Percentiles rank a stretch among this genome's conserved stretches.
Evolutionary conservation across 768 basidiomycete genomes (phyloP).

Genomic region (Amanita polypyramis): DNA sequence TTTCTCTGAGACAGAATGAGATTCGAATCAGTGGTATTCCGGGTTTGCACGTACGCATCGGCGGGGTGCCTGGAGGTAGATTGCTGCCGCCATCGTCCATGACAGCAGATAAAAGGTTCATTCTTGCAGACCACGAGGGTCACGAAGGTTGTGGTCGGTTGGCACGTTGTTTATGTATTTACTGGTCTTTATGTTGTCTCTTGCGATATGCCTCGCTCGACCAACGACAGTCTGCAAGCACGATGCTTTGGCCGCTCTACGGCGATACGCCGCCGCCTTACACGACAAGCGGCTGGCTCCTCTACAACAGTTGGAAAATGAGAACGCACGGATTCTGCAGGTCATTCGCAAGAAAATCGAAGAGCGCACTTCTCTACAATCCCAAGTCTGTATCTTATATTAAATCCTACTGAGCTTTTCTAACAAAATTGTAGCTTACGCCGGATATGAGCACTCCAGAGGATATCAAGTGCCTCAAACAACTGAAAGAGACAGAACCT

Average conservation of each 20-base stretch:
- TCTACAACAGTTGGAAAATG: conserved; percentile 20
- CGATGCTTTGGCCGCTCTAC: neutral
- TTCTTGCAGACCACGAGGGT: neutral
- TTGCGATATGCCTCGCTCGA: conserved; percentile 7
- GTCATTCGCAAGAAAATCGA: conserved; percentile 45
- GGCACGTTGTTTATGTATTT: neutral
- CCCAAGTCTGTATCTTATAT: conserved; percentile 23
- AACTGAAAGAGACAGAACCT: conserved; percentile 59
- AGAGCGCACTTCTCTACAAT: conserved; percentile 32
- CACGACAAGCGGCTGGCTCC: neutral
- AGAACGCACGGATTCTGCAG: conserved; percentile 41
- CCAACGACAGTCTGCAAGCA: conserved; percentile 1
- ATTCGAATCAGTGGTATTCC: neutral
- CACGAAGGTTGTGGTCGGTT: neutral
- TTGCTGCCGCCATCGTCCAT: conserved; percentile 25
- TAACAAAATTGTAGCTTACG: conserved; percentile 29
- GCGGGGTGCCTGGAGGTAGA: conserved; percentile 54
- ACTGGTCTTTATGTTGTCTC: conserved; percentile 7
- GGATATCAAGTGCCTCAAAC: conserved; percentile 48
- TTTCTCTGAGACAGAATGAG: conserved; percentile 34
- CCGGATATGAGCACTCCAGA: conserved; percentile 41
- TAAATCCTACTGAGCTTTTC: conserved; percentile 6
- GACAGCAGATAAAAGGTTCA: conserved; percentile 10
- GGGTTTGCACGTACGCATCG: conserved; percentile 36
- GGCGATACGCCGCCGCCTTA: conserved; percentile 3